Base-by-base conservation (phyloP, 768 basidiomycete species). In the Rickenella mellea region DNA sequence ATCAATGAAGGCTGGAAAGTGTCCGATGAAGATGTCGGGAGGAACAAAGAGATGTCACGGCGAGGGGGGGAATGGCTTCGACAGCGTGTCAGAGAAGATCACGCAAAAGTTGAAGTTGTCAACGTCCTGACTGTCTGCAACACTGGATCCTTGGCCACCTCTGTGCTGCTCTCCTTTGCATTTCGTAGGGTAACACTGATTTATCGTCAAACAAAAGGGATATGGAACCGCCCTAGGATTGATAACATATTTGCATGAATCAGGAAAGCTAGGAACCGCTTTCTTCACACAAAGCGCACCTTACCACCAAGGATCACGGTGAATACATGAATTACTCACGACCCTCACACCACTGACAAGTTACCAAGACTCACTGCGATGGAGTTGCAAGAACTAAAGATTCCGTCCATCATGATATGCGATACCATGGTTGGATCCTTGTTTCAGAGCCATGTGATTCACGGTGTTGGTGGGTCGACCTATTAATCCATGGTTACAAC, bases 391-490 rank as follows among this genome's bases (percentile, higher is more conserved):
- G 83, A 82, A 3, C 74, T 97, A 33, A 66, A 77, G 27, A 83
- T 93, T 11, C 85, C 90, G 0, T 84, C 86, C 4, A 79, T 83
- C 4, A 94, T 98, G 90, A 82, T 98, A 37, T 94, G 92, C 55
- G 94, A 98, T 56, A 94, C 89, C 27, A 96, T 96, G 86, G 88
- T 98, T 14, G 94, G 94, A 7, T 93, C 90, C 1, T 64, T 97
- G 40, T 88, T 98, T 67, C 89, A 93, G 55, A 78, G 91, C 56
- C 72, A 86, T 55, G 61, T 71, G 17, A 87, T 93, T 40, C 84
- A 91, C 53, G 87, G 80, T 21, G 78, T 92, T 42, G 78, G 84
- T 86, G 47, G 50, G 78, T 43, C 10, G 20, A 39, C 36, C 10
- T 24, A 24, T 29, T 33, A 17, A 36, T 3, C n/a, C n/a, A n/a